phyloP scores from a whole-genome alignment of 306 rosid genomes.

The Begonia peltatifolia region DNA sequence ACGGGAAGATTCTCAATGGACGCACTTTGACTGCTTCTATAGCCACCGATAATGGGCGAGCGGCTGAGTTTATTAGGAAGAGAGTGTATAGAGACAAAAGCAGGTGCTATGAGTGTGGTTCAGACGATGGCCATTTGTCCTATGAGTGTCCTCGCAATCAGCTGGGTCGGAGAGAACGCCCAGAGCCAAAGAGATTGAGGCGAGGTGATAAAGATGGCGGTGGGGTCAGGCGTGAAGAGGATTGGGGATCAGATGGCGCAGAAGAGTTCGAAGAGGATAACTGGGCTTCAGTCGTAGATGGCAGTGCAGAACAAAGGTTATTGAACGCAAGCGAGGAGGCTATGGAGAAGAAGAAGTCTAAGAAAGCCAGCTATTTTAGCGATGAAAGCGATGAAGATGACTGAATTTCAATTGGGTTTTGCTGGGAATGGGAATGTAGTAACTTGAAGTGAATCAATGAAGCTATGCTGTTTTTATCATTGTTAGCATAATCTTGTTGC shows the following conservation, averaged over 20 bases:
- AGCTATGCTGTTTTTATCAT: slow-evolving; percentile 4
- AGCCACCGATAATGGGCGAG: slow-evolving; percentile 84
- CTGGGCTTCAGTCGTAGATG: slow-evolving; percentile 83
- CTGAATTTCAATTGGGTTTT: not conserved
- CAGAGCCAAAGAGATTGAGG: slow-evolving; percentile 23
- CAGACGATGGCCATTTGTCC: slow-evolving; percentile 47
- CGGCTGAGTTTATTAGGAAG: slow-evolving; percentile 58
- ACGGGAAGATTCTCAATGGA: slow-evolving; percentile 57
- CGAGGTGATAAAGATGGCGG: slow-evolving; percentile 10
- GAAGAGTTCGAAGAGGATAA: slow-evolving; percentile 62
- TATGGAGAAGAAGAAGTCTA: slow-evolving; percentile 33
- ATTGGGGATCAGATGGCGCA: slow-evolving; percentile 16
- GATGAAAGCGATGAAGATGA: slow-evolving; percentile 78
- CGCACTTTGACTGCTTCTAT: slow-evolving; percentile 57
- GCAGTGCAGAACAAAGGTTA: slow-evolving; percentile 30
- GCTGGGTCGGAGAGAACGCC: slow-evolving; percentile 62
- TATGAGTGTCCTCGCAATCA: slow-evolving; percentile 73
- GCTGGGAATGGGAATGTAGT: not conserved
- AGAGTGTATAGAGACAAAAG: slow-evolving; percentile 59
- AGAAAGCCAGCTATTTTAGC: slow-evolving; percentile 62
- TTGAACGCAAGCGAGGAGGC: slow-evolving; percentile 17
- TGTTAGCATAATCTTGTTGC: too few relatives aligned
- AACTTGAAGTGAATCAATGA: slow-evolving; percentile 2
- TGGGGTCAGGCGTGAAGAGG: slow-evolving; percentile 13
- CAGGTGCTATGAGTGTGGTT: slow-evolving; percentile 82